Percentiles rank a stretch among this genome's conserved stretches.
These are phyloP conservation scores for Alternaria burnsii DNA, from an alignment of 2,329 filamentous ascomycete species.

Conservation along the genomic window DNA sequence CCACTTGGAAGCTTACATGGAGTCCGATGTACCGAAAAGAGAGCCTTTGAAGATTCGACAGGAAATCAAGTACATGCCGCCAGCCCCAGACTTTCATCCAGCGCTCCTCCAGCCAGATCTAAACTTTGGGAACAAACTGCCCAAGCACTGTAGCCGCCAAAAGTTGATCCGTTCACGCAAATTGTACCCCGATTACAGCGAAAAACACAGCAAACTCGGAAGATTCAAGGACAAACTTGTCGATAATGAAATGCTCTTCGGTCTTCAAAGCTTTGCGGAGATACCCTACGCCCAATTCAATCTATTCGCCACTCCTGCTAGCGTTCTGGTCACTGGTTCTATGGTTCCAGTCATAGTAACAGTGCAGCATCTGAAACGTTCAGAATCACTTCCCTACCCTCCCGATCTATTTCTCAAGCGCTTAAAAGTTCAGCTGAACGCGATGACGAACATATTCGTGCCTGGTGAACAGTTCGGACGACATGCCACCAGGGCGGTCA, in stretches of 20 bases:
- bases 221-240: constrained; percentile 32
- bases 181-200: constrained; percentile 29
- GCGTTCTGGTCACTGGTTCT: constrained; percentile 29
- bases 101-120: constrained; percentile 26
- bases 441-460: constrained; percentile 23
- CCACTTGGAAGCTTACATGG: constrained; percentile 26
- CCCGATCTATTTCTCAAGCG: constrained; percentile 36
- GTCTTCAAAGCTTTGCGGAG: constrained; percentile 27
- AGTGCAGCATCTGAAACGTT: constrained; percentile 37
- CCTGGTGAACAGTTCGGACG: constrained; percentile 17
- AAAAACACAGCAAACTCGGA: constrained; percentile 26
- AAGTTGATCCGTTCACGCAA: constrained; percentile 37
- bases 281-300: constrained; percentile 35
- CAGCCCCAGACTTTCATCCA: constrained; percentile 27
- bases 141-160: constrained; percentile 28
- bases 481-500: constrained; percentile 8
- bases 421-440: constrained; percentile 32
- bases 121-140: constrained; percentile 22
- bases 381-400: constrained; percentile 30
- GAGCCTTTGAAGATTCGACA: constrained; percentile 16
- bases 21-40: constrained; percentile 7
- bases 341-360: constrained; percentile 26
- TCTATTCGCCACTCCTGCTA: constrained; percentile 30
- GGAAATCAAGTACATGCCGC: constrained; percentile 18
- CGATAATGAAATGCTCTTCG: constrained; percentile 35